Percentiles rank a stretch among this genome's conserved stretches.
Evolutionary conservation across 345 rosid genomes (phyloP).

Genomic region (Rhizophora mangle): DNA sequence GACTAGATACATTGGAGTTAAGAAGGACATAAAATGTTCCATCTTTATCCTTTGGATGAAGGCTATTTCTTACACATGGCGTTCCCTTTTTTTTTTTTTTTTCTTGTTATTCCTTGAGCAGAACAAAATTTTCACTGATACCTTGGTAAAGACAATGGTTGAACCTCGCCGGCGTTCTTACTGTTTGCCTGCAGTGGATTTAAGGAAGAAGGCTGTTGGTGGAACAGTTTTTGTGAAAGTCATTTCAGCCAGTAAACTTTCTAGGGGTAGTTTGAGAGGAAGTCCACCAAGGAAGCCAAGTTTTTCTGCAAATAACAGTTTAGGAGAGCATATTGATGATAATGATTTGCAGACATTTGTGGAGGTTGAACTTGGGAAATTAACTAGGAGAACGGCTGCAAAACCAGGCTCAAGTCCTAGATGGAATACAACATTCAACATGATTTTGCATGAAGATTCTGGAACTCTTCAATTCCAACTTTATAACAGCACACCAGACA

Average conservation of each 20-base stretch:
- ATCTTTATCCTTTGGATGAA: background rate
- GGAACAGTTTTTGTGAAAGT: constrained; percentile 77
- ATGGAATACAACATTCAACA: constrained; percentile 85
- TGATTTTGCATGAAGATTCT: constrained; percentile 78
- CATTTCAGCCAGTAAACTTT: constrained; percentile 65
- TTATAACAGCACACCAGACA: constrained; percentile 54
- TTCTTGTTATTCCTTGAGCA: constrained; percentile 18
- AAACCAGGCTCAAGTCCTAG: constrained; percentile 62
- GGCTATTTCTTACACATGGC: background rate
- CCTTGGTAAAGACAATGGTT: constrained; percentile 85
- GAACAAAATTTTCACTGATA: constrained; percentile 78
- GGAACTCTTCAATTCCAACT: constrained; percentile 73
- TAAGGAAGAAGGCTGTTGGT: constrained; percentile 79
- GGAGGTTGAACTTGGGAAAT: constrained; percentile 83
- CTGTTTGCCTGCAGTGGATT: constrained; percentile 68
- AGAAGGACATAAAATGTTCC: background rate
- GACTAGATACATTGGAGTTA: too few species aligned
- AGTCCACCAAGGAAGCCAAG: constrained; percentile 56
- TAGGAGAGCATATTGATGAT: constrained; percentile 39
- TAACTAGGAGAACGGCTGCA: constrained; percentile 67
- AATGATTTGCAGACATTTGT: constrained; percentile 74
- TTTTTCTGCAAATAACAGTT: constrained; percentile 25
- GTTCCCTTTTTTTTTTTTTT: constrained; percentile 1
- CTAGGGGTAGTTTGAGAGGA: constrained; percentile 49
- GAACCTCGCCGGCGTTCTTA: constrained; percentile 85